Base-by-base conservation (phyloP, 805 yeast genomes). In the Lipomyces oligophaga region DNA sequence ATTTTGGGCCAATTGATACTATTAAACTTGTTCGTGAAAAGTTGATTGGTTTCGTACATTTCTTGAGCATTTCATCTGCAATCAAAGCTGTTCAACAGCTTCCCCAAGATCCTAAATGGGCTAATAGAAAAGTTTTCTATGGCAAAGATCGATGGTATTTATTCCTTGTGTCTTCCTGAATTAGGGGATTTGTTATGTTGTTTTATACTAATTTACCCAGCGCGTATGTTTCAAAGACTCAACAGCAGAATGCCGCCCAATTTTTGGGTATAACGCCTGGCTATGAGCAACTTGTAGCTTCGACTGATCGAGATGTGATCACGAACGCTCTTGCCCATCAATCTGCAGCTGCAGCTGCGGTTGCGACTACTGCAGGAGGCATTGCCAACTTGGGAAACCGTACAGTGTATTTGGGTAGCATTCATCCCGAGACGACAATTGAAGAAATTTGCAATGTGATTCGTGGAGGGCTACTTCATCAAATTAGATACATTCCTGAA, bases 401-500 rank as follows among this genome's bases (percentile, higher is more conserved):
- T 65, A 89, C 97, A 0, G 89, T 90, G 31, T 90, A 88, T 63
- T 71, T 90, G 55, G 97, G 97, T 22, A 85, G 83, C 61, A 73
- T 93, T 54, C 96, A 90, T 56, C 88, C 85, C 43, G 94, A 84
- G 50, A 81, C 93, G 10, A 82, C 86, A 8, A 78, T 84, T 43
- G 97, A 89, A 66, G 97, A 93, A 63, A 83, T 90, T 41, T 90
- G 98, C 72, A 93, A 93, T 62, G 95, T 86, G 42, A 95, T 90
- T 19, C 78, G 97, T 55, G 97, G 97, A 42, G 98, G 98, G 1
- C 75, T 89, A 37, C 73, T 90, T 55, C 96, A 90, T 62, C 80
- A 81, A 55, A 81, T 90, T 45, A 76, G 94, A 57, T 78, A 84
- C 47, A 73, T 90, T 43, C 76, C 80, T 43, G 97, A 87, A 61